A percentile compares a stretch with the other conserved stretches of the same genome.
Conservation (phyloP, 2,329 filamentous ascomycete species). For the Colletotrichum australisinense region DNA sequence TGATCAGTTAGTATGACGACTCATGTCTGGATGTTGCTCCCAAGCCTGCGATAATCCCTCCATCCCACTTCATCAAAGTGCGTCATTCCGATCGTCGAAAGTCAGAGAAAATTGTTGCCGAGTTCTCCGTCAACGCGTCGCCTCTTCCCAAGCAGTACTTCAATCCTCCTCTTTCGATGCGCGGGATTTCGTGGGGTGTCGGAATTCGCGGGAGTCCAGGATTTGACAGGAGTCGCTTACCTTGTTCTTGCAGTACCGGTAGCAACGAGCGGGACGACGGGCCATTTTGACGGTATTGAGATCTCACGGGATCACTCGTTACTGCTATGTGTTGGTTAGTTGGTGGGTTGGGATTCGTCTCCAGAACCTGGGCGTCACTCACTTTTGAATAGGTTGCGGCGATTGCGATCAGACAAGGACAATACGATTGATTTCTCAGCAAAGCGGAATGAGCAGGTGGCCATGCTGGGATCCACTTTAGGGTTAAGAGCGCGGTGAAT, state of each 20-base stretch:
- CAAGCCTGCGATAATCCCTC: not conserved
- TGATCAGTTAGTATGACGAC: not conserved
- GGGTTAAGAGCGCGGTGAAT: conserved; percentile 3
- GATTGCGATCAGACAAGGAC: conserved; percentile 41
- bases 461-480: conserved; percentile 6
- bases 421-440: conserved; percentile 67
- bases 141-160: not conserved
- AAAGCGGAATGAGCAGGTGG: conserved; percentile 40
- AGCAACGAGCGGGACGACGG: conserved; percentile 98
- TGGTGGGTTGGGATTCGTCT: conserved; percentile 44
- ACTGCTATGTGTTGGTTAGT: conserved; percentile 47
- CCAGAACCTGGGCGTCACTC: conserved; percentile 27
- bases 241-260: conserved; percentile 99
- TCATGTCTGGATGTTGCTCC: not conserved
- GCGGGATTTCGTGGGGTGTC: conserved; percentile 24
- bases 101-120: not conserved
- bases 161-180: conserved; percentile 13
- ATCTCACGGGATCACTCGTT: conserved; percentile 45
- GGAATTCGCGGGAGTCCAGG: conserved; percentile 12
- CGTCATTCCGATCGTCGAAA: not conserved
- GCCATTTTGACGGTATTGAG: conserved; percentile 88
- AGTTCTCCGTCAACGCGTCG: not conserved
- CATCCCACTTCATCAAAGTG: not conserved
- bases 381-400: conserved; percentile 28
- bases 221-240: conserved; percentile 61